Evolutionary conservation across 179 eudicot genomes (phyloP), one percentile per base, ranked within the genome.

Genomic region (Nepenthes alata): DNA sequence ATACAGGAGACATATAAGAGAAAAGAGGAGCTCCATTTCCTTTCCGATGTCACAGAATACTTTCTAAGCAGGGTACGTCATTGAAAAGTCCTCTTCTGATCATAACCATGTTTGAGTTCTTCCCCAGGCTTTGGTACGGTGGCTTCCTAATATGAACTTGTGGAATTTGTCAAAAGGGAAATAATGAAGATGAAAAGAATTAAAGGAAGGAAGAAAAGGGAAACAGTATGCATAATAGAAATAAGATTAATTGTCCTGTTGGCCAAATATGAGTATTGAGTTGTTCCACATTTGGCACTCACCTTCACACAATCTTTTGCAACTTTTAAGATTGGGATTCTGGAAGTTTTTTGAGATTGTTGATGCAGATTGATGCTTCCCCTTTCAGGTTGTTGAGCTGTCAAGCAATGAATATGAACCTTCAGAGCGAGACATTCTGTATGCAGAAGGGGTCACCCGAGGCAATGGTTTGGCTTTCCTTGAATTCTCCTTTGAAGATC

Each of bases 331-430:
- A 25, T 25, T 25, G 25, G 25, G 1, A 25, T 25, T 25, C 25
- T 25, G 25, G 25, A 25, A 0, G 25, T 25, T 25, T 25, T 25
- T 25, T 41, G 45, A 7, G 8, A 4, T 41, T 41, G 45, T 41
- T 41, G 45, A 41, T 41, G 8, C 6, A 41, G 45, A 41, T 41
- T 41, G 45, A 4, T 41, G 8, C 5, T 41, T 41, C 45, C 58
- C 35, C 37, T 67, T 61, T 67, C 71, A 93, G 98, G 98, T 97
- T 50, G 97, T 90, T 59, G 98, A 93, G 80, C 82, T 93, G 53
- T 89, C 98, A 16, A 93, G 95, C 79, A 90, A 87, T 59, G 97
- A 93, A 71, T 93, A 93, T 38, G 98, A 89, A 73, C 98, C 98
- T 57, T 76, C 94, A 38, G 98, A 93, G 66, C 74, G 83, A 60